Evolutionary conservation across 2,329 filamentous ascomycete species (phyloP), one percentile per base, ranked within the genome.

Genomic region (Penicillium sp.): DNA sequence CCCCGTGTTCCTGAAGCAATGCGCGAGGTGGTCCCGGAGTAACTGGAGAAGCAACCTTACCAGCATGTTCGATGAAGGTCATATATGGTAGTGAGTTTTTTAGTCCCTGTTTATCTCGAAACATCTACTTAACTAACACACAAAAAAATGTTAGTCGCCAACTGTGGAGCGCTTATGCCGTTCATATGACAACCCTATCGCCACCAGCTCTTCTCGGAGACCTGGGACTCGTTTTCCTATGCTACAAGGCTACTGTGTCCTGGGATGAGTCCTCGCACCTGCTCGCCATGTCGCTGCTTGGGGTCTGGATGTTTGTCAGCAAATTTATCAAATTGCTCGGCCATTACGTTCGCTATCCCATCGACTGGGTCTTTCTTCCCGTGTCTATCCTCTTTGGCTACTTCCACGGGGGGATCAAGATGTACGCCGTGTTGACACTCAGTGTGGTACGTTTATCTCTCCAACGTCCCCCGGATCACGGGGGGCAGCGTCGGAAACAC

Each of bases 11-110:
- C 82, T 98, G 66, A 94, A 92, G 75, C 94, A 98, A 79, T 98
- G 94, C 79, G 88, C 94, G 51, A 87, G 94, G 52, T 98, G 94
- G 94, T 93, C 95, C 48, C 89, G 94, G 72, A 97, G 93, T 83
- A 98, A 98, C 79, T 98, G 94, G 94, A 86, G 94, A 74, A 97
- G 93, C 82, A 98, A 98, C 78, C 89, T 92, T 78, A 97, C 92
- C 56, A 97, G 92, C 77, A 84, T 97, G 73, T 85, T 94, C 67
- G 87, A 87, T 66, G 94, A 97, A 79, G 84, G 90, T 74, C 86
- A 92, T 73, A 91, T 97, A 72, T 92, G 91, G 88, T 88, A 81
- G 93, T 97, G 85, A 89, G 92, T 88, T 61, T 15, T 15, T 15
- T 21, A 21, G 21, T 21, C 21, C 21, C 21, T 21, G 55, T 61